A percentile compares a stretch with the other conserved stretches of the same genome.
Conservation (phyloP, 2,329 filamentous ascomycete genomes). For the Fusarium albidum region DNA sequence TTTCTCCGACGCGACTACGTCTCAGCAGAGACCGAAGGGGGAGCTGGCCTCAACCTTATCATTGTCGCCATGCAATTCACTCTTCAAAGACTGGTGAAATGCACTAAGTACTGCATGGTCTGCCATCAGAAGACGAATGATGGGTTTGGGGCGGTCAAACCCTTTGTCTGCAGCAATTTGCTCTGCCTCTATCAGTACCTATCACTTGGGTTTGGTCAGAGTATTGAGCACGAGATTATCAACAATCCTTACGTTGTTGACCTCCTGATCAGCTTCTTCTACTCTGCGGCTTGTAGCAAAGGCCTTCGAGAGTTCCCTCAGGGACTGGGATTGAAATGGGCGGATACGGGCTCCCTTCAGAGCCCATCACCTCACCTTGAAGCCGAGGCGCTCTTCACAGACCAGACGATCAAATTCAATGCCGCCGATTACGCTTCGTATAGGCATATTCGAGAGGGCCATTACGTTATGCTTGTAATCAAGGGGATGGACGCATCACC, state of each 20-base stretch:
- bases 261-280: slow-evolving; percentile 84
- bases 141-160: slow-evolving; percentile 75
- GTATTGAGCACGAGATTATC: slow-evolving; percentile 83
- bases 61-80: slow-evolving; percentile 76
- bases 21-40: slow-evolving; percentile 35
- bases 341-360: slow-evolving; percentile 20
- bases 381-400: slow-evolving; percentile 26
- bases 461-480: slow-evolving; percentile 27
- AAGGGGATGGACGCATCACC: neutral
- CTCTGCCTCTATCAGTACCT: slow-evolving; percentile 92
- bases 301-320: slow-evolving; percentile 54
- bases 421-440: slow-evolving; percentile 21
- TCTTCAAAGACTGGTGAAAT: slow-evolving; percentile 78
- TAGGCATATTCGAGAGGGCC: slow-evolving; percentile 25
- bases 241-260: slow-evolving; percentile 85
- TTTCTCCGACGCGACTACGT: slow-evolving; percentile 44
- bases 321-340: slow-evolving; percentile 51
- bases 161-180: slow-evolving; percentile 77
- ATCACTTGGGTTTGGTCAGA: slow-evolving; percentile 83
- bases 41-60: slow-evolving; percentile 55
- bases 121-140: slow-evolving; percentile 76
- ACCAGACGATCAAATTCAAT: slow-evolving; percentile 20
- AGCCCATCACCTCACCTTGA: neutral
- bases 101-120: slow-evolving; percentile 86
- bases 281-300: slow-evolving; percentile 58